Evolutionary conservation across 73 alveolate species (phyloP), one percentile per base, ranked within the genome.

Genomic region (Durusdinium trenchii): DNA sequence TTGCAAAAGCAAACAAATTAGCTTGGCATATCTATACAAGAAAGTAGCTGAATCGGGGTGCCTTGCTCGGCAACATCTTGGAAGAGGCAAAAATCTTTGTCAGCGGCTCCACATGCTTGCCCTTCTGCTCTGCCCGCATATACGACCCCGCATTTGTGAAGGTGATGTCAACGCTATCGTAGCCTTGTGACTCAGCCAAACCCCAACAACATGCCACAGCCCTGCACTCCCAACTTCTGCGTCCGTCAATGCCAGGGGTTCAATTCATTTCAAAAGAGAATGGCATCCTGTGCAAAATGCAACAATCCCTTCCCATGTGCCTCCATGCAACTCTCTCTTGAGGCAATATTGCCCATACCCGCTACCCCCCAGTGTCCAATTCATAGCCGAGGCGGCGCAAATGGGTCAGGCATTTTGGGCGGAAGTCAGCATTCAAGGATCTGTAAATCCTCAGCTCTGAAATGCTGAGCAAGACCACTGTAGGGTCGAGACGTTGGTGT

Each of bases 41-140:
- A 28, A 10, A 28, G 87, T 43, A 75, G 54, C 50, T 7, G 32
- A 12, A 4, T 9, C 38, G 28, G 48, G 35, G 32, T 45, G 96
- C 96, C 98, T 91, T 91, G 87, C 81, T 78, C 36, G 98, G 98
- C 42, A 91, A 76, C 98, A 91, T 91, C 75, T 47, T 54, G n/a
- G 87, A 91, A 52, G 98, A 91, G 38, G 98, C 90, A 47, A 91
- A 78, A 57, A 91, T 91, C 76, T 91, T 91, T 46, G 78, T 23
- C 48, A 91, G 79, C 10, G 98, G 98, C 98, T 91, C 98, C 52
- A 91, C 98, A 7, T 91, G 98, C 98, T 71, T 91, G n/a, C 98
- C 98, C 61, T 91, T 67, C 79, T 89, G 73, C 75, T 48, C 94
- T 9, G 87, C 57, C 7, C 98, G 98, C 61, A 12, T 91, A 48